These are phyloP conservation scores for Hirschioporus abietinus DNA, from an alignment of 768 basidiomycete species.

Conservation along the genomic window DNA sequence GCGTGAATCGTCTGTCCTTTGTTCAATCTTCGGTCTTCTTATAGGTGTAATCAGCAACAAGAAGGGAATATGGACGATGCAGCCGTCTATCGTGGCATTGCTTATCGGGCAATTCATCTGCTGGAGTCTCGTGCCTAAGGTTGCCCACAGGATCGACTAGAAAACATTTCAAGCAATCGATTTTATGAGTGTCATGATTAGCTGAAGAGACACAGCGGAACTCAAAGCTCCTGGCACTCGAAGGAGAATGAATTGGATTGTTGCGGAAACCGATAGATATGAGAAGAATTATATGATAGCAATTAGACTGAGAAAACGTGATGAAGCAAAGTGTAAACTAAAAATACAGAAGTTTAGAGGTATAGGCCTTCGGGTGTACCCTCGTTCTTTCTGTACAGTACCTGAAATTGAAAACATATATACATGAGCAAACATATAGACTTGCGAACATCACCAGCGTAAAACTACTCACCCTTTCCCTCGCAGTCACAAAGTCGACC, in stretches of 20 bases:
- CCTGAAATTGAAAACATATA: slow-evolving; percentile 32
- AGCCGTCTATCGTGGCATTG: slow-evolving; percentile 23
- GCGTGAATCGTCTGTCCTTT: neutral
- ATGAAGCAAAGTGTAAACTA: neutral
- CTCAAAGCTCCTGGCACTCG: no score
- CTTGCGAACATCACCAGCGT: slow-evolving; percentile 10
- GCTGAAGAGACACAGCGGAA: no score
- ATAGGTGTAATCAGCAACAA: slow-evolving; percentile 23
- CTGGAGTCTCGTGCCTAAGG: slow-evolving; percentile 22
- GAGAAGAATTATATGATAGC: neutral
- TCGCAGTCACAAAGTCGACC: slow-evolving; percentile 81
- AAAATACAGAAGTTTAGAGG: slow-evolving; percentile 37
- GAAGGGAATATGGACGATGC: slow-evolving; percentile 25
- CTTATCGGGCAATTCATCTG: slow-evolving; percentile 21
- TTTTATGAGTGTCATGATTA: no score
- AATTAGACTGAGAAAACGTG: neutral
- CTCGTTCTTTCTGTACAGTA: slow-evolving; percentile 96
- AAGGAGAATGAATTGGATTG: no score
- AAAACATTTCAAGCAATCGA: neutral
- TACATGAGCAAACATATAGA: slow-evolving; percentile 1
- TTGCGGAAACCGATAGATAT: neutral
- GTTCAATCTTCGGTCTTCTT: neutral
- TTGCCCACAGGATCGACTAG: slow-evolving; percentile 5
- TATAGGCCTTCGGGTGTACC: slow-evolving; percentile 89
- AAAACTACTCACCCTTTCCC: slow-evolving; percentile 73